Evolutionary conservation across 495 filamentous ascomycete species (phyloP), one percentile per base, ranked within the genome.

Genomic region (Daldinia childiae): DNA sequence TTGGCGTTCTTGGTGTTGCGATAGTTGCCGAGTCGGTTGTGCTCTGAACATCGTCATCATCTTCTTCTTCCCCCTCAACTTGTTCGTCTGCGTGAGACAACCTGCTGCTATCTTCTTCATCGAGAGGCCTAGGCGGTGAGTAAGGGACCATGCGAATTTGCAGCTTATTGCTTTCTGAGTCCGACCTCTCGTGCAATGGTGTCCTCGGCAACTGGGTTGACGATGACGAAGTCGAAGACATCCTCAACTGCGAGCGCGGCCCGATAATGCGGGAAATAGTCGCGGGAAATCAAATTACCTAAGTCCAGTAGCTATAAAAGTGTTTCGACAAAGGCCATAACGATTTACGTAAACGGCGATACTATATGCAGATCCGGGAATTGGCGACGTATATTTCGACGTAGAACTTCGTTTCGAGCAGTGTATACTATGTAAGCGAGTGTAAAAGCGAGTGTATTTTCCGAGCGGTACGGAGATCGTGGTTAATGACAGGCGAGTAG

Each of bases 171-270:
- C 77, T 83, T 66, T 87, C 81, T 68, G 88, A 88, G 36, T 84
- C 79, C 19, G 83, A 83, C 64, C 87, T 83, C 72, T 88, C 84
- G 74, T 85, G 84, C 62, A 90, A 81, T 51, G 89, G 86, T 29
- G 59, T 54, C 58, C 74, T 78, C 39, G 62, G 68, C 38, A 64
- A 69, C 41, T 65, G 68, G 58, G 71, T 66, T 30, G 76, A 73
- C 41, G 67, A 74, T 24, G 76, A 73, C 21, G 67, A 69, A 6
- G 58, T 61, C 67, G 76, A 74, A 61, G 76, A 74, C 76, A 78
- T 78, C 56, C 69, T 78, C 68, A 71, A 60, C 45, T 63, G 19
- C 54, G 59, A 66, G 71, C 66, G 60, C 17, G 68, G 56, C 63
- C 68, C 66, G 39, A 30, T 50, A 39, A 58, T 68, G 51, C 24